phyloP scores from a whole-genome alignment of 805 yeast genomes.

The Candida pseudofarinosa region DNA sequence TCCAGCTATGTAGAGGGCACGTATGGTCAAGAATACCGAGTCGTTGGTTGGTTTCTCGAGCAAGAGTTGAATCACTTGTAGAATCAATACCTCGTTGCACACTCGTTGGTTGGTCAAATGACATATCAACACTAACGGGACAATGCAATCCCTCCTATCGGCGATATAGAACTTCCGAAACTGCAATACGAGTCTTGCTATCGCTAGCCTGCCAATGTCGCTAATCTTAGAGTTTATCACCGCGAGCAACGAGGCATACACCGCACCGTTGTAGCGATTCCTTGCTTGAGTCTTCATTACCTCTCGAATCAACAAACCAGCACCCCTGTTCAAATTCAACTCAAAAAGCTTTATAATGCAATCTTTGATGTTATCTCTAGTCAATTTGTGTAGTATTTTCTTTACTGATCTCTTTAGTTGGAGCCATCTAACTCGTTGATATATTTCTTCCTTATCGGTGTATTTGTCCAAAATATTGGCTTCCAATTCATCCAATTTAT shows the following conservation, averaged over 20 bases:
- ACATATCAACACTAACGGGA: slow-evolving; percentile 48
- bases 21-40: slow-evolving; percentile 52
- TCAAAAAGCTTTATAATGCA: slow-evolving; percentile 49
- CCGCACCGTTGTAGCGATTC: slow-evolving; percentile 38
- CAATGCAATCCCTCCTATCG: slow-evolving; percentile 39
- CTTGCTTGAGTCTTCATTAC: slow-evolving; percentile 51
- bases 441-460: slow-evolving; percentile 5
- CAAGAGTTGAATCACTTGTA: slow-evolving; percentile 33
- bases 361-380: slow-evolving; percentile 43
- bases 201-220: slow-evolving; percentile 56
- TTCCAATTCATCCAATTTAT: slow-evolving; percentile 42
- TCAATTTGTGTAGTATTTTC: slow-evolving; percentile 44
- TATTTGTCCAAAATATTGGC: slow-evolving; percentile 11
- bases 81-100: slow-evolving; percentile 24
- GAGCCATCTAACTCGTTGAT: slow-evolving; percentile 58
- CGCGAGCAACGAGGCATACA: slow-evolving; percentile 55
- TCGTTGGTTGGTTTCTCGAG: slow-evolving; percentile 47
- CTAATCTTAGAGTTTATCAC: slow-evolving; percentile 67
- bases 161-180: slow-evolving; percentile 52
- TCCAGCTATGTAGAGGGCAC: slow-evolving; percentile 52
- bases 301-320: slow-evolving; percentile 56
- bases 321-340: slow-evolving; percentile 56
- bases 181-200: slow-evolving; percentile 50
- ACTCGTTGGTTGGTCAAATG: slow-evolving; percentile 64
- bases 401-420: slow-evolving; percentile 44